These are phyloP conservation scores for Adenanthera pavonina DNA, from an alignment of 306 rosid genomes.

Conservation along the genomic window DNA sequence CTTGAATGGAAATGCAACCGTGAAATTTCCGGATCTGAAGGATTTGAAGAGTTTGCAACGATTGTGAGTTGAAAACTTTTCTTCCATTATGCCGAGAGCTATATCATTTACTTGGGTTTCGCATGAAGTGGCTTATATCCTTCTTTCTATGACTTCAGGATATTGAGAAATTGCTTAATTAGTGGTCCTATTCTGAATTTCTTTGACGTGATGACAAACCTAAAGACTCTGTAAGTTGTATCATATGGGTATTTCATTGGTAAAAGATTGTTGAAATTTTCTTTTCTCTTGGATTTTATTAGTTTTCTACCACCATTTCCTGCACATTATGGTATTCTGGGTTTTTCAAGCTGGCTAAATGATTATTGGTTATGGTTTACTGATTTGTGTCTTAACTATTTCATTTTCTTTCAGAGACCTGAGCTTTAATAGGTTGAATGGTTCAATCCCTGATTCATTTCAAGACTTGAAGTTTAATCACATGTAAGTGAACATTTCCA, in stretches of 20 bases:
- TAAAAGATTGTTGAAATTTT: neutral
- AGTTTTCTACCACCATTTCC: neutral
- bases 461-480: conserved; percentile 4
- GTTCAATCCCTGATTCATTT: conserved; percentile 58
- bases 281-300: neutral
- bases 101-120: neutral
- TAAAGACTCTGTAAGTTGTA: conserved; percentile 60
- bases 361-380: neutral
- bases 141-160: conserved; percentile 49
- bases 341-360: neutral
- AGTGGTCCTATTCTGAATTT: conserved; percentile 47
- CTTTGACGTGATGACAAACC: conserved; percentile 12
- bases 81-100: conserved; percentile 4
- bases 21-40: conserved; percentile 62
- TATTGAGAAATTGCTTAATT: conserved; percentile 71
- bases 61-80: conserved; percentile 56
- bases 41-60: conserved; percentile 38
- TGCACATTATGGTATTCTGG: neutral
- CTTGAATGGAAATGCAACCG: conserved; percentile 57
- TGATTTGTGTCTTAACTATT: neutral
- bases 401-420: conserved; percentile 60
- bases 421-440: conserved; percentile 77
- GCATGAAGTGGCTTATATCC: conserved; percentile 26
- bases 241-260: neutral
- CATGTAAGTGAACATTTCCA: conserved; percentile 55